Base-by-base conservation (phyloP, 352 stramenopile genomes). In the Pythium scleroteichum region DNA sequence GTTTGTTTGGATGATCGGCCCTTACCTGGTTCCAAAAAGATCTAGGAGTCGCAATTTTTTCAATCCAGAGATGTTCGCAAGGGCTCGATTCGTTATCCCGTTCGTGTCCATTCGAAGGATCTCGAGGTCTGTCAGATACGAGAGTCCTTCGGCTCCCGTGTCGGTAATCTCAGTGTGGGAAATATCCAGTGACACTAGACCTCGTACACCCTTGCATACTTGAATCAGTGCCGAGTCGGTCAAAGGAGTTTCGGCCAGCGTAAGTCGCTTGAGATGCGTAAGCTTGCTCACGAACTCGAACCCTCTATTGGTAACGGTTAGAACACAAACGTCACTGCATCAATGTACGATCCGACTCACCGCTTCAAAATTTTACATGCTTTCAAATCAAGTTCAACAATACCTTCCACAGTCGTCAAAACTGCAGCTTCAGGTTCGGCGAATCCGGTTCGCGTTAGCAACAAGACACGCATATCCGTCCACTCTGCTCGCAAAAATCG, bases 151-250 rank as follows among this genome's bases (percentile, higher is more conserved):
- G 3, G 78, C 71, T 38, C 84, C 81, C 24, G 45, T 61, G 56
- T 93, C 84, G 5, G 74, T 89, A 48, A 93, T 68, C 61, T 90
- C 81, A 0, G 84, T 91, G 41, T 82, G 73, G 0, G 84, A 90
- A 20, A 93, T 73, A 51, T 91, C 76, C 23, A 93, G 71, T 35
- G 64, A 68, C 35, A 76, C 74, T 27, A 93, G 62, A 20, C 72
- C 66, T 39, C 32, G 63, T 10, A 64, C 27, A 27, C 69, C 53
- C 33, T 78, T 81, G 73, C 81, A 91, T 44, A 93, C 83, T 53
- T 80, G 66, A 23, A 90, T 39, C 13, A 93, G 46, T 4, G 70
- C 67, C n/a, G 66, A 62, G 58, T 93, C 81, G 1, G 70, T 88
- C 22, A 93, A 62, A 9, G 68, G 60, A 3, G 79, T 91, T 48